Conservation (phyloP, 352 stramenopile genomes). For the Pythium plurisporium region DNA sequence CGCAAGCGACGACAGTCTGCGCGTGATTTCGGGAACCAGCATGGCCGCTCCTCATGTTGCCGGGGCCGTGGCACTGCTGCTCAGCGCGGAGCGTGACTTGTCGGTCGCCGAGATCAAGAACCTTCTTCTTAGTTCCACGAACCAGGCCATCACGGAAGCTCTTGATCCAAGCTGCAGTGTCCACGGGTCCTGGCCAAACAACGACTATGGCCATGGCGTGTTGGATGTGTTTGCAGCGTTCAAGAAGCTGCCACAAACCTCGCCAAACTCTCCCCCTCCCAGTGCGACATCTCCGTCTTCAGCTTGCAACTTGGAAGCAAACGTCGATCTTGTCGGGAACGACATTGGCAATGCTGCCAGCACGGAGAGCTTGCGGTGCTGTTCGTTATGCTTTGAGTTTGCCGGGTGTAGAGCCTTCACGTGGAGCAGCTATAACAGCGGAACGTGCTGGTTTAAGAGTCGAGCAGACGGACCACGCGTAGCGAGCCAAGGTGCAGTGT, state of each 20-base stretch:
- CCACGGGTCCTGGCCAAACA: background rate
- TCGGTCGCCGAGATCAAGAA: background rate
- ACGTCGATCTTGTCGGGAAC: slow-evolving; percentile 5
- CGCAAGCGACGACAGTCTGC: background rate
- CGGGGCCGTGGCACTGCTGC: slow-evolving; percentile 9
- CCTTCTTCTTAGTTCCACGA: background rate
- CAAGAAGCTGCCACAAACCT: background rate
- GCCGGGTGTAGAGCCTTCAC: slow-evolving; percentile 5
- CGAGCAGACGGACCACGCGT: background rate
- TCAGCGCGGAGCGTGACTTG: slow-evolving; percentile 3
- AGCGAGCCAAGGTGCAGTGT: background rate
- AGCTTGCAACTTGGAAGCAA: background rate
- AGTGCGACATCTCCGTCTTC: no score
- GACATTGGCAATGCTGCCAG: slow-evolving; percentile 1
- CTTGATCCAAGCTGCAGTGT: background rate
- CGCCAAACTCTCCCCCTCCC: no score
- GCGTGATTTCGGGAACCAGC: background rate
- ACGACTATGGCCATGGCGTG: background rate
- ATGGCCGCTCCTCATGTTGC: slow-evolving; percentile 21
- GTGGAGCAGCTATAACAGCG: slow-evolving; percentile 9
- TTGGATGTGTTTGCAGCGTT: background rate
- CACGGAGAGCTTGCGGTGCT: background rate
- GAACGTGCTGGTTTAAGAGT: slow-evolving; percentile 15
- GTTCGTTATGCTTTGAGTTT: slow-evolving; percentile 2
- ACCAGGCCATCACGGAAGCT: no score